Base-by-base conservation (phyloP, 768 basidiomycete genomes). In the Termitomyces sp. region DNA sequence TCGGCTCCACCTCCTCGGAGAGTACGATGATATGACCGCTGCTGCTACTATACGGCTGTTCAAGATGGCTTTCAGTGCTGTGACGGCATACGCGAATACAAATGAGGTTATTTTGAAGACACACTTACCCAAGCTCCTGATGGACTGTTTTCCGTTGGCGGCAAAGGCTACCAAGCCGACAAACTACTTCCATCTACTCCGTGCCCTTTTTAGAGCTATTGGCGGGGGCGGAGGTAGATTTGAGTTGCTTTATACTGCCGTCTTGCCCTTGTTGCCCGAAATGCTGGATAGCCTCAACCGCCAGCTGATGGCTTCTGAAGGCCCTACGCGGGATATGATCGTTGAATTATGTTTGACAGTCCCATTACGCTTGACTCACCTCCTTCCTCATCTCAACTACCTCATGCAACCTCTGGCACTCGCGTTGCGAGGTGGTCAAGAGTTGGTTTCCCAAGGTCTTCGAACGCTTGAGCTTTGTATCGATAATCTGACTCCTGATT, bases 391-490 rank as follows among this genome's bases (percentile, higher is more conserved):
- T 73, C 83, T 99, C 48, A 84, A 86, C 16, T 95, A 98, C 66
- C 79, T 99, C 55, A 98, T 98, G 95, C 90, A 93, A 62, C 97
- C 97, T 0, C 79, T 99, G 28, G 94, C 95, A 2, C 78, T 95
- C 49, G 94, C 97, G 8, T 75, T 99, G 51, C 84, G 88, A 50
- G 94, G 94, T 37, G 84, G 82, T 39, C 82, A 87, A 6, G 97
- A 99, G 53, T 83, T 97, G 45, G 89, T 98, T 53, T 88, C 93
- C 23, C 97, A 99, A 74, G 97, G 97, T 44, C 76, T 99, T 25
- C 84, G 97, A 6, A 99, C 97, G 0, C 82, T 99, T 57, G 97
- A 99, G 70, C 79, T 99, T n/a, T 98, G 96, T 73, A 96, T 98
- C 65, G 97, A 99, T 75, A 99, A 98, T 67, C 81, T 99, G 27